These are phyloP conservation scores for Metschnikowia orientalis DNA, from an alignment of 805 yeast genomes.

Conservation along the genomic window DNA sequence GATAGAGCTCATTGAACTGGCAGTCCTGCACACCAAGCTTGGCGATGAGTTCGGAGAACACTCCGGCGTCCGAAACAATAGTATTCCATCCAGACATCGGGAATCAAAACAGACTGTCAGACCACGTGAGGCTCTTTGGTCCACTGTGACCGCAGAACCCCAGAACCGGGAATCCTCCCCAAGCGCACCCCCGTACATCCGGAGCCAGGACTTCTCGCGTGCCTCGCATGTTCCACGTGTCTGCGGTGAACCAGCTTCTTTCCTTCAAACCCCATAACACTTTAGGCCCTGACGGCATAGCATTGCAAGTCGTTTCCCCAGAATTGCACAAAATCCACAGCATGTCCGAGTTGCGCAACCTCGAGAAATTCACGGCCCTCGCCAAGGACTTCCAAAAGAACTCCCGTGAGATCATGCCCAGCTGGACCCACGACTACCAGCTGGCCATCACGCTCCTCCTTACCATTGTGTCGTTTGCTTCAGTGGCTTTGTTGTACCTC, in stretches of 20 bases:
- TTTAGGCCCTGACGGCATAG: too few relatives aligned
- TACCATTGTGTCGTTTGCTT: conserved; percentile 14
- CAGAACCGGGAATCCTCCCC: too few relatives aligned
- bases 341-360: conserved; percentile 5
- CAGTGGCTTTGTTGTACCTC: conserved; percentile 16
- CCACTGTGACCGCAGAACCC: not conserved
- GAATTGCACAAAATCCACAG: too few relatives aligned
- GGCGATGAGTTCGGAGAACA: conserved; percentile 60
- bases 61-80: conserved; percentile 63
- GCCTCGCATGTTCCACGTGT: too few relatives aligned
- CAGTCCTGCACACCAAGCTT: conserved; percentile 48
- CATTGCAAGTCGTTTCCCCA: too few relatives aligned
- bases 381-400: conserved; percentile 9
- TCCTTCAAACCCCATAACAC: too few relatives aligned
- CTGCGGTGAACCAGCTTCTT: too few relatives aligned
- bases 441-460: conserved; percentile 13
- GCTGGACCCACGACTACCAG: conserved; percentile 13
- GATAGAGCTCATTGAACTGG: conserved; percentile 55
- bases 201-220: too few relatives aligned
- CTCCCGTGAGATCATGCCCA: conserved; percentile 14
- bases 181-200: too few relatives aligned
- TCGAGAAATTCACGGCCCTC: conserved; percentile 10
- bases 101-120: not conserved
- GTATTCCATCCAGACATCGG: conserved; percentile 49
- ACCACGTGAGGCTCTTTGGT: not conserved